Evolutionary conservation across 768 basidiomycete species (phyloP).

Genomic region (Amanita muscaria): DNA sequence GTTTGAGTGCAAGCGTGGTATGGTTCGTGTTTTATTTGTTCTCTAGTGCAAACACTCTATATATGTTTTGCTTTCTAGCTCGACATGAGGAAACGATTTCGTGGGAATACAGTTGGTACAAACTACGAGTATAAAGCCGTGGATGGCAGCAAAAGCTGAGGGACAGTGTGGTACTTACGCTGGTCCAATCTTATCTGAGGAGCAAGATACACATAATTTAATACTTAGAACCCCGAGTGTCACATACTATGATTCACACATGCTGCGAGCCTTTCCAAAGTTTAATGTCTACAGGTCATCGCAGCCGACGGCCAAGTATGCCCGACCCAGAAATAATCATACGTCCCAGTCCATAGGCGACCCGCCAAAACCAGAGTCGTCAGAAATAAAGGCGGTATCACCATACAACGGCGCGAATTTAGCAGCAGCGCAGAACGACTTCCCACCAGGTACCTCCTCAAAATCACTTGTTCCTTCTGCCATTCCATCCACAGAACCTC

Average conservation of each 20-base stretch:
- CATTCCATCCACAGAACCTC: conserved; percentile 14
- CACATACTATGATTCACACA: background rate
- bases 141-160: conserved; percentile 3
- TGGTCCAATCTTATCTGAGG: too few relatives aligned
- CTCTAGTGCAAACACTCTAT: background rate
- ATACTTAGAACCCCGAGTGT: conserved; percentile 1
- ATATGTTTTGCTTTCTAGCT: conserved; percentile 34
- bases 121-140: conserved; percentile 36
- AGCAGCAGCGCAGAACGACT: conserved; percentile 4
- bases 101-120: conserved; percentile 60
- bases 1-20: conserved; percentile 86
- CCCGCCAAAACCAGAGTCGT: background rate
- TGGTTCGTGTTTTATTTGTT: conserved; percentile 41
- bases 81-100: conserved; percentile 78
- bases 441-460: conserved; percentile 7
- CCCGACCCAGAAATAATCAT: background rate
- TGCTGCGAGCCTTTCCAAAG: conserved; percentile 1
- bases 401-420: conserved; percentile 8
- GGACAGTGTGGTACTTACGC: too few relatives aligned
- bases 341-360: conserved; percentile 1
- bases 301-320: background rate
- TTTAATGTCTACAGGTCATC: background rate
- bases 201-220: background rate
- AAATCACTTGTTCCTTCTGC: conserved; percentile 5
- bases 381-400: conserved; percentile 3